Percentiles rank a stretch among this genome's conserved stretches.
Conservation (phyloP, 805 yeast species). For the baker's yeast (Saccharomyces cerevisiae) region DNA sequence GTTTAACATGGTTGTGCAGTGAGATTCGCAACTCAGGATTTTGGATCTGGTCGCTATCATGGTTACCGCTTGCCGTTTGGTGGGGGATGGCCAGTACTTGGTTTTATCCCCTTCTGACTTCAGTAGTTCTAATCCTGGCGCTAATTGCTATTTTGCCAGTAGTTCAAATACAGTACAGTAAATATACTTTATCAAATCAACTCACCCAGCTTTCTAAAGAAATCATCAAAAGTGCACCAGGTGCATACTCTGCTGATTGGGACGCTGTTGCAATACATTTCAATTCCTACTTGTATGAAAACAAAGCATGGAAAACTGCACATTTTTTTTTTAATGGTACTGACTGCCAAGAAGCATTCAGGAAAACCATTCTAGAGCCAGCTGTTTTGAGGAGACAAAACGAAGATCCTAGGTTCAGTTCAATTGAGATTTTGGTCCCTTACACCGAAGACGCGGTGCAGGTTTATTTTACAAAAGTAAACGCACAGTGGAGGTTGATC, state of each 20-base stretch:
- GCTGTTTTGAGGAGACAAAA: neutral
- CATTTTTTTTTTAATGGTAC: neutral
- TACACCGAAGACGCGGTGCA: neutral
- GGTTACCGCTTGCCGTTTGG: neutral
- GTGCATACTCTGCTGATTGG: neutral
- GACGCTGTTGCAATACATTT: neutral
- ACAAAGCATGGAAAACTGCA: neutral
- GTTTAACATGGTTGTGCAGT: neutral
- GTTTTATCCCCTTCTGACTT: neutral
- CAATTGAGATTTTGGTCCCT: neutral
- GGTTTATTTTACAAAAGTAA: neutral
- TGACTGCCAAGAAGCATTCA: neutral
- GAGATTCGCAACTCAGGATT: neutral
- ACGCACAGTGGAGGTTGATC: neutral
- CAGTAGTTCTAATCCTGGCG: neutral
- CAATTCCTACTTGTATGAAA: neutral
- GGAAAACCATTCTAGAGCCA: neutral
- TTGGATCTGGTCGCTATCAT: neutral
- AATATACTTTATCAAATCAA: neutral
- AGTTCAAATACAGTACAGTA: neutral
- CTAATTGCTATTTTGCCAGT: neutral
- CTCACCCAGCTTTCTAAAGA: neutral
- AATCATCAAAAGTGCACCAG: neutral
- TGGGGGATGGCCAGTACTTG: neutral
- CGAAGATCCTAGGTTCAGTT: neutral